Base-by-base conservation (phyloP, 345 rosid species). In the Acer yangbiense region DNA sequence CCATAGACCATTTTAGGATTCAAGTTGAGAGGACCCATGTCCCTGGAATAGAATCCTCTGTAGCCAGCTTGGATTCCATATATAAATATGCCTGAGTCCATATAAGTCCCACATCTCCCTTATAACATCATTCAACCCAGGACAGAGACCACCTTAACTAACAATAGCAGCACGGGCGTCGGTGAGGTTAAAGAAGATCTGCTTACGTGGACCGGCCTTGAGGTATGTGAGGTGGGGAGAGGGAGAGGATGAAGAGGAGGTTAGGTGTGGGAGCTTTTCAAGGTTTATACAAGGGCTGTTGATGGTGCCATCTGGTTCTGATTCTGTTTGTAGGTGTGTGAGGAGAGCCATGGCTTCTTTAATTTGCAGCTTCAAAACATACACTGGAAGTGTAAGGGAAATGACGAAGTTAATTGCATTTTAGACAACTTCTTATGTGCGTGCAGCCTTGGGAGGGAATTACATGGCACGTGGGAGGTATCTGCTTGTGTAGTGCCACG, bases 11-110 rank as follows among this genome's bases (percentile, higher is more conserved):
- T n/a, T n/a, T n/a, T n/a, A n/a, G n/a, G n/a, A n/a, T n/a, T n/a
- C n/a, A n/a, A n/a, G n/a, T n/a, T n/a, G n/a, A n/a, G n/a, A n/a
- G n/a, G n/a, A n/a, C n/a, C n/a, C n/a, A n/a, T n/a, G n/a, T 25
- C 91, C 89, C 99, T 0, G 98, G 98, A 64, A 95, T 95, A 92
- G 77, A 80, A 93, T 11, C 99, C 98, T 85, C n/a, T n/a, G n/a
- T n/a, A n/a, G n/a, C n/a, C n/a, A n/a, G n/a, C n/a, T n/a, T n/a
- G n/a, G n/a, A n/a, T n/a, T n/a, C n/a, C n/a, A n/a, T n/a, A n/a
- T n/a, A n/a, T n/a, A n/a, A n/a, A n/a, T n/a, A n/a, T n/a, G 50
- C 35, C 88, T 86, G 39, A 93, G 94, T 0, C 95, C 98, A 75
- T 95, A 93, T 0, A 92, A 86, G 65, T 91, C 96, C 99, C 97